phyloP scores from a whole-genome alignment of 2,329 filamentous ascomycete genomes.

The Exutisphaerella laricina region DNA sequence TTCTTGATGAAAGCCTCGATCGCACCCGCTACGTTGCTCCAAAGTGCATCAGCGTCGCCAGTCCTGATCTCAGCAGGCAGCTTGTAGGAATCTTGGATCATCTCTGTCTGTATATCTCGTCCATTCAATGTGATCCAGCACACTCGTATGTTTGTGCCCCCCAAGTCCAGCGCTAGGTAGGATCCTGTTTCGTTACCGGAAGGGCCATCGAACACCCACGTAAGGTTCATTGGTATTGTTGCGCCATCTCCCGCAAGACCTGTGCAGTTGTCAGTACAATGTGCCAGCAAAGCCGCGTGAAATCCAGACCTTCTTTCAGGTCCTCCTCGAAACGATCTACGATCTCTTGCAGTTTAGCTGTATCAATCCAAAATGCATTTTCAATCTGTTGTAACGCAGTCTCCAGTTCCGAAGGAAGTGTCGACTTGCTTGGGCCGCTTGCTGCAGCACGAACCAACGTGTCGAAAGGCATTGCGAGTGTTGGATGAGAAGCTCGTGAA shows the following conservation, averaged over 20 bases:
- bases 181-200: conserved; percentile 82
- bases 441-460: background rate
- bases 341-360: background rate
- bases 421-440: background rate
- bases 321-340: background rate
- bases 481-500: background rate
- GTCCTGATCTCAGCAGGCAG: conserved; percentile 93
- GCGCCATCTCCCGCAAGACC: background rate
- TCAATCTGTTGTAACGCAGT: background rate
- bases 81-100: conserved; percentile 92
- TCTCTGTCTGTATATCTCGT: conserved; percentile 87
- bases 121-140: conserved; percentile 89
- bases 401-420: background rate
- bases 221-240: conserved; percentile 78
- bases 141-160: conserved; percentile 89
- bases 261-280: too few relatives aligned
- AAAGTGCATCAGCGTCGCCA: conserved; percentile 77
- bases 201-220: conserved; percentile 91
- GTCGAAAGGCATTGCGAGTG: background rate
- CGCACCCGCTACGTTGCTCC: conserved; percentile 93
- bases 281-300: too few relatives aligned
- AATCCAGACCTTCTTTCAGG: background rate
- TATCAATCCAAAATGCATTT: background rate
- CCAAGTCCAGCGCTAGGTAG: conserved; percentile 90
- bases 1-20: conserved; percentile 86